Evolutionary conservation across 2,329 filamentous ascomycete species (phyloP), one percentile per base, ranked within the genome.

Genomic region (Verruconis gallopava): DNA sequence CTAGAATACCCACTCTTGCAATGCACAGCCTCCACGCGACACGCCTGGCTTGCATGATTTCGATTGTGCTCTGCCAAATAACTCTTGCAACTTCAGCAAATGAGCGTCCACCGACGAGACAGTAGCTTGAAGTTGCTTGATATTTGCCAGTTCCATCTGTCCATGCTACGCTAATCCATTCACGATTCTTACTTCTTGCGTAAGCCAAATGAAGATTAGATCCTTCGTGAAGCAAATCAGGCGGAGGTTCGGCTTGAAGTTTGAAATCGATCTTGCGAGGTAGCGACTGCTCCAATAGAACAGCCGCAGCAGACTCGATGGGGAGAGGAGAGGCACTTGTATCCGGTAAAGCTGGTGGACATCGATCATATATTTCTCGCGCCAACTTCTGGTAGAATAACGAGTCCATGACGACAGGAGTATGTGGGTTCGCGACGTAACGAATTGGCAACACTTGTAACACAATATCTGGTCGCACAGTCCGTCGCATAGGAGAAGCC

Each of bases 151-250:
- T 73, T 49, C 77, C 84, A 54, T 93, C 83, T 1, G 79, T 84
- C 85, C 85, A 93, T 1, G 81, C 80, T 4, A 77, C 81, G 11
- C 79, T 80, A 28, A 91, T 64, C 85, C 85, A 93, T 5, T 78
- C 68, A 15, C 80, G 75, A 55, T 89, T 82, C 9, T 79, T 67
- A 52, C 82, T 88, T 43, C 30, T 12, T 5, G 81, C 75, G 53
- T 93, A 93, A 1, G 80, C 82, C 35, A 93, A 65, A 55, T 93
- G 85, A 21, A 93, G 75, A 52, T 81, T 81, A 1, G 77, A 82
- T 49, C 86, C 85, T 55, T 91, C 84, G 43, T 81, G 75, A 41
- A 91, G 66, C 4, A 89, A 64, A 14, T 85, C 82, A 14, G 76
- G 72, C 0, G 82, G 84, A 2, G 82, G 79, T 12, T 73, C 75